A percentile compares a stretch with the other conserved stretches of the same genome.
Evolutionary conservation across 495 filamentous ascomycete species (phyloP).

Genomic region (Penicillium samsonianum): DNA sequence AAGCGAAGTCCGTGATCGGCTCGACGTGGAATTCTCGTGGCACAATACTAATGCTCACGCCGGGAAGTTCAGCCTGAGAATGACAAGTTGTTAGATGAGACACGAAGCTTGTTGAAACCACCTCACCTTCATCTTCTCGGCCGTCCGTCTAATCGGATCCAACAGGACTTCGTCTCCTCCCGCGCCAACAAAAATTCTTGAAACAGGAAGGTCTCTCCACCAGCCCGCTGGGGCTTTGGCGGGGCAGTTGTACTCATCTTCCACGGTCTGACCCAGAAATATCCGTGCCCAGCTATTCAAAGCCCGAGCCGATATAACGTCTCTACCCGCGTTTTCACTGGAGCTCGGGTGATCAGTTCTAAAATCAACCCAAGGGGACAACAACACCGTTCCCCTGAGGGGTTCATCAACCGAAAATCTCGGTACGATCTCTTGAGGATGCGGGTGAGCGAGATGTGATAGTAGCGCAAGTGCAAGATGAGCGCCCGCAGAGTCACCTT

Average conservation of each 20-base stretch:
- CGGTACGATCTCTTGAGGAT: conserved; percentile 29
- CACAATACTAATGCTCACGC: background rate
- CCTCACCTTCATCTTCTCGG: background rate
- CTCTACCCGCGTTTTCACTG: conserved; percentile 7
- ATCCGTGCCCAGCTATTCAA: background rate
- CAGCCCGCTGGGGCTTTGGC: background rate
- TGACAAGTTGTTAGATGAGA: background rate
- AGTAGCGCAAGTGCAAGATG: conserved; percentile 52
- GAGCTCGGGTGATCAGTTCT: conserved; percentile 6
- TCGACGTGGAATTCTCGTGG: conserved; percentile 7
- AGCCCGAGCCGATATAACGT: conserved; percentile 2
- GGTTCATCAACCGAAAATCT: conserved; percentile 14
- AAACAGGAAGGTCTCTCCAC: conserved; percentile 8
- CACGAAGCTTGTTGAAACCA: background rate
- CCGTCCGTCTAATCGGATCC: conserved; percentile 4
- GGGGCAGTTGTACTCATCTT: conserved; percentile 5
- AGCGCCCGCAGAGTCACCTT: conserved; percentile 59
- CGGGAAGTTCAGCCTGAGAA: background rate
- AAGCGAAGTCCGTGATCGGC: conserved; percentile 11
- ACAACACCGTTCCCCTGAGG: conserved; percentile 11
- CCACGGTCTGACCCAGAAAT: background rate
- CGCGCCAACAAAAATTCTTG: conserved; percentile 9
- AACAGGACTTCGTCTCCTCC: conserved; percentile 9
- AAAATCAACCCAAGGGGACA: conserved; percentile 20
- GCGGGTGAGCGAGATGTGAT: conserved; percentile 55